Conservation (phyloP, 495 filamentous ascomycete species). For the Penicillium daleae region DNA sequence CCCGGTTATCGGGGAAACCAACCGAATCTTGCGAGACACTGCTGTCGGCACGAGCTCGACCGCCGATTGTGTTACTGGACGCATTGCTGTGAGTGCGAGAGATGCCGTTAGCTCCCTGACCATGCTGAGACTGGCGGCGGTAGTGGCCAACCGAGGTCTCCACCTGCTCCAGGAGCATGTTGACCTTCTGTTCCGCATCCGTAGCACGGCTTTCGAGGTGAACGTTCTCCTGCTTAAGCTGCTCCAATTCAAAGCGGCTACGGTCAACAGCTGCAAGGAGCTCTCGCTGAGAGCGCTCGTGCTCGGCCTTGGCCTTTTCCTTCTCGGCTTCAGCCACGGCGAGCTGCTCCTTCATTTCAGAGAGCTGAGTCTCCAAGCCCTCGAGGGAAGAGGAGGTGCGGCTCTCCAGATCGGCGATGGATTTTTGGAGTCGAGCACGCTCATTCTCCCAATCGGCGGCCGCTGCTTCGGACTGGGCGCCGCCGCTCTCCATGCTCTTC, state of each 20-base stretch:
- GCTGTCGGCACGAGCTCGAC: conserved; percentile 47
- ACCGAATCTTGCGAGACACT: conserved; percentile 61
- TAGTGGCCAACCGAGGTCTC: conserved; percentile 93
- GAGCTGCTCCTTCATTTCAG: conserved; percentile 68
- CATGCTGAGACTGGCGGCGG: conserved; percentile 73
- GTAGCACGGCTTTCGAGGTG: conserved; percentile 78
- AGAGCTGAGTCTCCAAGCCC: conserved; percentile 73
- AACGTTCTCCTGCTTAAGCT: conserved; percentile 78
- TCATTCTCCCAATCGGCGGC: conserved; percentile 77
- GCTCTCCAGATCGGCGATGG: conserved; percentile 67
- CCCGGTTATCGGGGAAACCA: conserved; percentile 67
- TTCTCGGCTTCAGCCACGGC: conserved; percentile 66
- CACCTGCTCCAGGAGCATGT: conserved; percentile 90
- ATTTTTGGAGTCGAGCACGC: conserved; percentile 64
- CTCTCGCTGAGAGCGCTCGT: conserved; percentile 61
- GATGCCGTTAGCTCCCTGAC: conserved; percentile 43
- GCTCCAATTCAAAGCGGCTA: conserved; percentile 71
- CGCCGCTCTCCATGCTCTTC: conserved; percentile 43
- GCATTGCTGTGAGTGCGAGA: conserved; percentile 50
- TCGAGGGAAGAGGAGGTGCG: conserved; percentile 66
- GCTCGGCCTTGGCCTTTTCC: conserved; percentile 58
- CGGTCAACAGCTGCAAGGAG: conserved; percentile 58
- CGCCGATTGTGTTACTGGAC: conserved; percentile 45
- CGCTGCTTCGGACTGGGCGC: conserved; percentile 33
- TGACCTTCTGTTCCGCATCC: conserved; percentile 92